Percentiles rank a stretch among this genome's conserved stretches.
These are phyloP conservation scores for Amanita pallidorosea DNA, from an alignment of 768 basidiomycete species.

Conservation along the genomic window DNA sequence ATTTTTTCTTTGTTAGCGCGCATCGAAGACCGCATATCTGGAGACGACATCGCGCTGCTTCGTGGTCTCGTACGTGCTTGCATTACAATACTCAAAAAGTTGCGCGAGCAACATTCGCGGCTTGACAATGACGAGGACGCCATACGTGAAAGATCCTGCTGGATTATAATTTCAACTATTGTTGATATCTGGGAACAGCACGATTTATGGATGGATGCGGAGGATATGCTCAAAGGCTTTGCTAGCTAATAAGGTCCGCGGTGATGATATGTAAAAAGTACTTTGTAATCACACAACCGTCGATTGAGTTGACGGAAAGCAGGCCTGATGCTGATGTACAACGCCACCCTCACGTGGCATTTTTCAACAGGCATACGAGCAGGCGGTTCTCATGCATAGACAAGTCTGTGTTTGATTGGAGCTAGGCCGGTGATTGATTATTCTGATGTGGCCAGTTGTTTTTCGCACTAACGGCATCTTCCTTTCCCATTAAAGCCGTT, in stretches of 20 bases:
- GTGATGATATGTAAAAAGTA: not conserved
- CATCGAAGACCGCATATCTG: constrained; percentile 56
- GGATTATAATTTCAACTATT: constrained; percentile 62
- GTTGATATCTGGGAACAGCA: constrained; percentile 66
- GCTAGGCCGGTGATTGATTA: not conserved
- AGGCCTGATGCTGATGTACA: not conserved
- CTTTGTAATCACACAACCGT: not conserved
- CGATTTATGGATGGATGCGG: constrained; percentile 75
- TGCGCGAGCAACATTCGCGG: constrained; percentile 12
- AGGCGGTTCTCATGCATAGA: not conserved
- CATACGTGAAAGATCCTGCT: constrained; percentile 44
- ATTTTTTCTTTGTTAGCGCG: constrained; percentile 65
- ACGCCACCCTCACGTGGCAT: not conserved
- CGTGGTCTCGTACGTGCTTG: constrained; percentile 70
- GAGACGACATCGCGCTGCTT: constrained; percentile 69
- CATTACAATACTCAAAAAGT: constrained; percentile 36
- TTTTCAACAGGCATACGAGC: not conserved
- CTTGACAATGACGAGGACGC: constrained; percentile 6
- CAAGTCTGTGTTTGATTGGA: not conserved
- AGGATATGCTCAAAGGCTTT: constrained; percentile 30
- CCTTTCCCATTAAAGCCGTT: constrained; percentile 10
- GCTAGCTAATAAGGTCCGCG: not conserved
- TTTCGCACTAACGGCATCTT: not conserved
- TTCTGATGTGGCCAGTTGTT: not conserved
- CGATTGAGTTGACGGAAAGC: not conserved